phyloP scores from a whole-genome alignment of 768 basidiomycete genomes.

The Rhodotorula kratochvilovae region DNA sequence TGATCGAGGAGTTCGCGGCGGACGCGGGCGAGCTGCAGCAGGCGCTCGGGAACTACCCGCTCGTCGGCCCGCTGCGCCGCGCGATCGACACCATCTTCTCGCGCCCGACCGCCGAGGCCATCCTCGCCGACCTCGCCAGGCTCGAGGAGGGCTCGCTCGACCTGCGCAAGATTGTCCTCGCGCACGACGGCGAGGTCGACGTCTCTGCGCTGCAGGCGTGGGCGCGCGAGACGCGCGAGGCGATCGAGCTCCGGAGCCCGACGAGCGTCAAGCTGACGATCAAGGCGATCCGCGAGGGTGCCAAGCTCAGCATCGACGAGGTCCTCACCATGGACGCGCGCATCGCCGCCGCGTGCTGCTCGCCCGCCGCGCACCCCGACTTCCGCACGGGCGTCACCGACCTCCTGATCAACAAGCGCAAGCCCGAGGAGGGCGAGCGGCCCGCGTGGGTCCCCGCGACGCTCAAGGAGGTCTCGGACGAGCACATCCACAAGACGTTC shows the following conservation, averaged over 20 bases:
- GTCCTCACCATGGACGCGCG: slow-evolving; percentile 78
- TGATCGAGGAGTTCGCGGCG: slow-evolving; percentile 61
- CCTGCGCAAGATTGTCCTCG: slow-evolving; percentile 53
- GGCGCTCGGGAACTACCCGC: slow-evolving; percentile 41
- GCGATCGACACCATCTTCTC: slow-evolving; percentile 78
- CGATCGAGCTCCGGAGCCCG: slow-evolving; percentile 70
- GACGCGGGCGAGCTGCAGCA: slow-evolving; percentile 51
- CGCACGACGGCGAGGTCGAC: slow-evolving; percentile 41
- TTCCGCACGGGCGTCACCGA: slow-evolving; percentile 75
- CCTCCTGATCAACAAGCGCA: slow-evolving; percentile 54
- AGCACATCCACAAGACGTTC: slow-evolving; percentile 61
- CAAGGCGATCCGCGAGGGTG: slow-evolving; percentile 69
- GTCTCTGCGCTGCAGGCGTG: slow-evolving; percentile 59
- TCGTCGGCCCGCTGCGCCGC: slow-evolving; percentile 60
- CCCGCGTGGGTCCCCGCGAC: slow-evolving; percentile 69
- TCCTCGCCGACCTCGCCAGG: slow-evolving; percentile 58
- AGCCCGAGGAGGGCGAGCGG: slow-evolving; percentile 47
- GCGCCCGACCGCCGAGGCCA: slow-evolving; percentile 65
- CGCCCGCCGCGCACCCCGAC: slow-evolving; percentile 66
- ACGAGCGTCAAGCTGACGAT: slow-evolving; percentile 90
- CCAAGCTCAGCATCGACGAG: slow-evolving; percentile 58
- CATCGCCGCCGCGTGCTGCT: slow-evolving; percentile 81
- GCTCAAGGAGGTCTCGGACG: slow-evolving; percentile 58
- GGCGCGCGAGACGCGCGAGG: slow-evolving; percentile 66
- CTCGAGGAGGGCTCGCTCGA: slow-evolving; percentile 48